phyloP scores from a whole-genome alignment of 148 eudicot genomes.

The Dysphania ambrosioides region DNA sequence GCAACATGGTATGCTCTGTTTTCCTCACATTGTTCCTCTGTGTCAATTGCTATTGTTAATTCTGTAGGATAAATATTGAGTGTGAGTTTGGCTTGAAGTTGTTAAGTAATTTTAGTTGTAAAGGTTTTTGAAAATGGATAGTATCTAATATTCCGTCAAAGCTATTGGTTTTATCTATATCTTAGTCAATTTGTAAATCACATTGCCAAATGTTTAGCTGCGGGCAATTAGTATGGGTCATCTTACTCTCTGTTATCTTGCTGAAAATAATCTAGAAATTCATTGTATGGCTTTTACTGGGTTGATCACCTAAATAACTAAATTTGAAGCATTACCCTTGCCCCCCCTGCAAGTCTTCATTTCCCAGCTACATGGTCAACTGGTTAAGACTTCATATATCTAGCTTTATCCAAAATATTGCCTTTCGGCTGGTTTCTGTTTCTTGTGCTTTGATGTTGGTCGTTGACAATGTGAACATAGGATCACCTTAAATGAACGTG shows the following conservation, averaged over 20 bases:
- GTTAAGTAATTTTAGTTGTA: background rate
- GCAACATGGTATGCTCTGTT: constrained; percentile 61
- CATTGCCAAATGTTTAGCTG: background rate
- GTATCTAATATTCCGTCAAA: constrained; percentile 4
- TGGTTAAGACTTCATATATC: background rate
- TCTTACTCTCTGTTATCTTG: too few relatives aligned
- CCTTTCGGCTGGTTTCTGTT: too few relatives aligned
- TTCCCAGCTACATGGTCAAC: background rate
- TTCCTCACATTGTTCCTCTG: background rate
- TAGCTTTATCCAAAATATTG: background rate
- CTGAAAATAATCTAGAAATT: background rate
- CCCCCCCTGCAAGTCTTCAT: background rate
- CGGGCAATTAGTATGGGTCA: background rate
- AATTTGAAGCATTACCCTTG: background rate
- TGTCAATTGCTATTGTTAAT: background rate
- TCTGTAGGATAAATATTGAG: background rate
- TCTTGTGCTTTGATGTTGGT: too few relatives aligned
- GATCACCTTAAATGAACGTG: background rate
- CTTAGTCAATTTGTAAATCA: background rate
- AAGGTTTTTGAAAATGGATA: background rate
- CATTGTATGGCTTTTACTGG: background rate
- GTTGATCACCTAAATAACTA: background rate
- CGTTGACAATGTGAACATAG: background rate
- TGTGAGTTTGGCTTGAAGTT: background rate
- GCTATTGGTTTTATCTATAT: background rate